Percentiles rank a stretch among this genome's conserved stretches.
phyloP scores from a whole-genome alignment of 108 stramenopile genomes.

The Pseudonitzschia delicatissima region DNA sequence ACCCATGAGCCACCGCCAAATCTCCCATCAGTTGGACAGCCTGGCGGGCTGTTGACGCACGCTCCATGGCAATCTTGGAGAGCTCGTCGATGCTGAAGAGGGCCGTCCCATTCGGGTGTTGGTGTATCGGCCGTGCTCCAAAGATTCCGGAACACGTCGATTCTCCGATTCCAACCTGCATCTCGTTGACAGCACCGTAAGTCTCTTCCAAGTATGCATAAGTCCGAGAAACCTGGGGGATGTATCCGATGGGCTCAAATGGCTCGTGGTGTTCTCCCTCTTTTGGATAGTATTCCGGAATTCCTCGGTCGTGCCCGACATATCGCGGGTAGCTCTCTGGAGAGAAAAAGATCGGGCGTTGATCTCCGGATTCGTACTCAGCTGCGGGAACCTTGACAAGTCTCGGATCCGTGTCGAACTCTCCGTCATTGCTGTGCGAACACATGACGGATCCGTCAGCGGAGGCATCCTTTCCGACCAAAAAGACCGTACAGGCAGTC shows the following conservation, averaged over 20 bases:
- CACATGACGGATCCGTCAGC: slow-evolving; percentile 42
- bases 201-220: slow-evolving; percentile 77
- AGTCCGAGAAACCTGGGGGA: slow-evolving; percentile 68
- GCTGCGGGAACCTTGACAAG: slow-evolving; percentile 69
- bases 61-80: slow-evolving; percentile 75
- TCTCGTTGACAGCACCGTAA: slow-evolving; percentile 84
- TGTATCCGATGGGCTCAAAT: slow-evolving; percentile 54
- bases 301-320: slow-evolving; percentile 55
- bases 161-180: slow-evolving; percentile 76
- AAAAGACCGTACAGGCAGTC: slow-evolving; percentile 36
- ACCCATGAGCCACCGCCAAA: slow-evolving; percentile 76
- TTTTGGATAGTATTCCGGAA: slow-evolving; percentile 41
- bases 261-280: slow-evolving; percentile 24
- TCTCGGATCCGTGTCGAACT: slow-evolving; percentile 64
- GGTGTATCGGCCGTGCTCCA: slow-evolving; percentile 39
- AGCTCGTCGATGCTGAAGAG: slow-evolving; percentile 71
- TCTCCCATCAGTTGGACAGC: slow-evolving; percentile 80
- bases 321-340: slow-evolving; percentile 76
- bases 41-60: slow-evolving; percentile 58
- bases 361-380: slow-evolving; percentile 25
- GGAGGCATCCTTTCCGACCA: slow-evolving; percentile 44
- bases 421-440: slow-evolving; percentile 49
- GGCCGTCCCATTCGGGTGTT: slow-evolving; percentile 53
- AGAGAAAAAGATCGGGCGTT: slow-evolving; percentile 56
- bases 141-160: slow-evolving; percentile 66